Evolutionary conservation across 2,329 filamentous ascomycete species (phyloP), one percentile per base, ranked within the genome.

Genomic region (Akanthomyces muscarius): DNA sequence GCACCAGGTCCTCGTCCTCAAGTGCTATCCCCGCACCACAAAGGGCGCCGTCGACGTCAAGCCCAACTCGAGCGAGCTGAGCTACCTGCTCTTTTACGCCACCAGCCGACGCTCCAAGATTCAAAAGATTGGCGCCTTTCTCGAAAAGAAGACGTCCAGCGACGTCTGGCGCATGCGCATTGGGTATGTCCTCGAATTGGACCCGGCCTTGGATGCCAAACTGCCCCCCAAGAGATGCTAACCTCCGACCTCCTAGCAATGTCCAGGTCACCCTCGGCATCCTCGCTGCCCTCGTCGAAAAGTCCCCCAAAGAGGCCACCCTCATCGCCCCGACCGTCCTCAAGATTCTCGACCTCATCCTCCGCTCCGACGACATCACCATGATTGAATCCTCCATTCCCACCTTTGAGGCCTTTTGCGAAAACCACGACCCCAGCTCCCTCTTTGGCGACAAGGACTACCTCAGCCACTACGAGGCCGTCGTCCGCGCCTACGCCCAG

Each of bases 251-350:
- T 53, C 60, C 23, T 69, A 95, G 91, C 68, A 96, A 96, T 80
- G 91, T 97, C 63, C 92, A 96, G 75, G 92, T 99, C 67, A 97
- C 93, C 3, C 87, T 99, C 64, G 90, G 96, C 75, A 97, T 99
- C 69, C 83, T 97, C 68, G 88, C 89, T 65, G 92, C 93, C 52
- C 83, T 99, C 70, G 92, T 98, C 75, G 93, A 98, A 73, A 97
- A 97, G 78, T 86, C 91, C 50, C 90, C 92, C 65, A 90, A 93
- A 73, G 93, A 97, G 74, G 86, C 97, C 55, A 90, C 92, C 58
- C 86, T 99, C 58, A 96, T 96, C 73, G 92, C 92, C 54, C 85
- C 86, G 66, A 91, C 90, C 71, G 87, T 97, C 62, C 86, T 98
- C 72, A 90, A 89, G 69, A 90, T 97, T 67, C 85, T 98, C 71